phyloP scores from a whole-genome alignment of 1,284 basidiomycete species.

The Cutaneotrichosporon arboriforme region DNA sequence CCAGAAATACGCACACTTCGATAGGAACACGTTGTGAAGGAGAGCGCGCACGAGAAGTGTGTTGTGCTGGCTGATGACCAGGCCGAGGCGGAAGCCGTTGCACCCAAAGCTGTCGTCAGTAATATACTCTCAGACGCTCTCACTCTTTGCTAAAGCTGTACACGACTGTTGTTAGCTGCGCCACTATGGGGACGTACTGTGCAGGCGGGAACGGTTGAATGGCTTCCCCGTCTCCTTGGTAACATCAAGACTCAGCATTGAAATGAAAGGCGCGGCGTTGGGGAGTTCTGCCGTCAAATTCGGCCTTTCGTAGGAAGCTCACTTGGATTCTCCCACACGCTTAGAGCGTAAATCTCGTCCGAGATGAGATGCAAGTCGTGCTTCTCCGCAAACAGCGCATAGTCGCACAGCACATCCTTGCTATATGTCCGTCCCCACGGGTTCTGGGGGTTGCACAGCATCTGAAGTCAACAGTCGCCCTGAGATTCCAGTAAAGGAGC shows the following conservation, averaged over 20 bases:
- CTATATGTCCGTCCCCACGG: constrained; percentile 45
- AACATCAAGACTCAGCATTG: constrained; percentile 46
- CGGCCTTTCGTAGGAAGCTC: no score
- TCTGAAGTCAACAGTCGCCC: constrained; percentile 15
- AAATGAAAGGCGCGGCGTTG: constrained; percentile 42
- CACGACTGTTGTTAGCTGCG: constrained; percentile 25
- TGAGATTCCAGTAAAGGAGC: background rate
- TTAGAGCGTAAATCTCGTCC: constrained; percentile 50
- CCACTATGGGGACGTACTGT: constrained; percentile 26
- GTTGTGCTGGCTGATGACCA: constrained; percentile 47
- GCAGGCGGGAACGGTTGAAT: constrained; percentile 44
- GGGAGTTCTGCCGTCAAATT: constrained; percentile 21
- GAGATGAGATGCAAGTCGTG: constrained; percentile 48
- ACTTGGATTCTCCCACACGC: constrained; percentile 40
- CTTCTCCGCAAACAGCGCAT: constrained; percentile 47
- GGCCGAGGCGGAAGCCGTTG: constrained; percentile 48
- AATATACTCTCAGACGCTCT: background rate
- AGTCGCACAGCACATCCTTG: constrained; percentile 45
- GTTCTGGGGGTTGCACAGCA: constrained; percentile 50
- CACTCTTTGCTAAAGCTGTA: constrained; percentile 49
- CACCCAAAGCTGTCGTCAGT: constrained; percentile 43
- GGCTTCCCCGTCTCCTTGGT: constrained; percentile 42
- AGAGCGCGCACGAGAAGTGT: constrained; percentile 41
- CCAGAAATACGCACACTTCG: constrained; percentile 29
- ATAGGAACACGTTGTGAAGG: constrained; percentile 38